These are phyloP conservation scores for Taxawa tesnikishii DNA, from an alignment of 2,329 filamentous ascomycete species.

Conservation along the genomic window DNA sequence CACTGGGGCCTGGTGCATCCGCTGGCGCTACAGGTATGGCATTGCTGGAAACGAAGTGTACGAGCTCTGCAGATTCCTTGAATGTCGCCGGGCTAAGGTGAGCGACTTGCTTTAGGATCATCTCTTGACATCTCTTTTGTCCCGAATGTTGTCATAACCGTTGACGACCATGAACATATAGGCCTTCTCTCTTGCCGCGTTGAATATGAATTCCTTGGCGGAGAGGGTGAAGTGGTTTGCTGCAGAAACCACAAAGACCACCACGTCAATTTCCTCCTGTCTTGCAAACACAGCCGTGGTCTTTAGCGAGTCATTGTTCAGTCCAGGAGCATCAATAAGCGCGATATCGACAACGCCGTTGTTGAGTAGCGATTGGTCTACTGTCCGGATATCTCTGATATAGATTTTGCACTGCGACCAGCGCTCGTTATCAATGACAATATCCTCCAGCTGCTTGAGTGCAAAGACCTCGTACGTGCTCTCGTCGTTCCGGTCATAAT, in stretches of 20 bases:
- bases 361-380: slow-evolving; percentile 89
- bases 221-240: slow-evolving; percentile 97
- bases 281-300: slow-evolving; percentile 94
- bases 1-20: slow-evolving; percentile 42
- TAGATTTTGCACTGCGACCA: slow-evolving; percentile 97
- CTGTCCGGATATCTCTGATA: slow-evolving; percentile 74
- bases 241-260: slow-evolving; percentile 95
- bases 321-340: slow-evolving; percentile 86
- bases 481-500: slow-evolving; percentile 83
- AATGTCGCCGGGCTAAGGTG: slow-evolving; percentile 82
- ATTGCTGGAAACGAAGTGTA: slow-evolving; percentile 97
- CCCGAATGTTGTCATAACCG: slow-evolving; percentile 84
- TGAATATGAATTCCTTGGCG: slow-evolving; percentile 95
- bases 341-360: slow-evolving; percentile 98
- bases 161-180: slow-evolving; percentile 99
- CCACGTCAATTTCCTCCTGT: slow-evolving; percentile 97
- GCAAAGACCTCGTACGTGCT: slow-evolving; percentile 83
- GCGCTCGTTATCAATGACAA: slow-evolving; percentile 76
- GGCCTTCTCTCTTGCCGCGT: slow-evolving; percentile 89
- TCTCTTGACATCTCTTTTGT: slow-evolving; percentile 85
- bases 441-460: slow-evolving; percentile 67
- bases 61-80: slow-evolving; percentile 84
- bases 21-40: slow-evolving; percentile 65
- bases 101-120: slow-evolving; percentile 81
- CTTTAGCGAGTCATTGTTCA: slow-evolving; percentile 93